A percentile compares a stretch with the other conserved stretches of the same genome.
Conservation (phyloP, 208 protist genomes). For the Acanthamoeba triangularis region DNA sequence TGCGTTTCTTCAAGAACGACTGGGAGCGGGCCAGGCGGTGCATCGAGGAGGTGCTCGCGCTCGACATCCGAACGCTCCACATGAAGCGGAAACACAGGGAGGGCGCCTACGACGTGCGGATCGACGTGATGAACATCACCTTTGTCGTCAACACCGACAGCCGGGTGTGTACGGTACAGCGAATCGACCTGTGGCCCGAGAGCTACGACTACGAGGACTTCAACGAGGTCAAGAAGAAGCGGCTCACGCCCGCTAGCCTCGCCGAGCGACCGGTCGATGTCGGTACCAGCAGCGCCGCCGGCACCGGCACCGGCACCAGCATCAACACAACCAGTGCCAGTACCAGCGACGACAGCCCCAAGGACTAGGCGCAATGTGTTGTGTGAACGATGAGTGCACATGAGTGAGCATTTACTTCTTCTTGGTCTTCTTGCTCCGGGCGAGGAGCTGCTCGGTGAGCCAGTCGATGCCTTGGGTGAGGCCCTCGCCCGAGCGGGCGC, state of each 20-base stretch:
- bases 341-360: not conserved
- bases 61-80: conserved; percentile 51
- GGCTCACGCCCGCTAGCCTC: not conserved
- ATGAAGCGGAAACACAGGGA: conserved; percentile 63
- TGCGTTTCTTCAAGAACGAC: conserved; percentile 38
- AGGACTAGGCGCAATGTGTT: not conserved
- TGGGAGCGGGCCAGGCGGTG: conserved; percentile 57
- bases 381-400: not conserved
- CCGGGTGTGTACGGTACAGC: conserved; percentile 16
- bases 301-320: not conserved
- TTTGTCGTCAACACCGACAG: not conserved
- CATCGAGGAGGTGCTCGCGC: conserved; percentile 53
- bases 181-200: conserved; percentile 58
- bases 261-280: no score
- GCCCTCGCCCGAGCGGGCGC: conserved; percentile 97
- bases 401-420: not conserved
- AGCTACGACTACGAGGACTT: conserved; percentile 52
- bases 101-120: conserved; percentile 27
- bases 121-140: conserved; percentile 52
- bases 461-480: conserved; percentile 98
- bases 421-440: not conserved
- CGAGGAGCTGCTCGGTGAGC: conserved; percentile 89
- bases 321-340: no score
- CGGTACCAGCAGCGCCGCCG: not conserved
- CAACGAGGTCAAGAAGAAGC: conserved; percentile 33